Evolutionary conservation across 176 grass and related monocot genomes (phyloP).

Genomic region (Bolboschoenus planiculmis): DNA sequence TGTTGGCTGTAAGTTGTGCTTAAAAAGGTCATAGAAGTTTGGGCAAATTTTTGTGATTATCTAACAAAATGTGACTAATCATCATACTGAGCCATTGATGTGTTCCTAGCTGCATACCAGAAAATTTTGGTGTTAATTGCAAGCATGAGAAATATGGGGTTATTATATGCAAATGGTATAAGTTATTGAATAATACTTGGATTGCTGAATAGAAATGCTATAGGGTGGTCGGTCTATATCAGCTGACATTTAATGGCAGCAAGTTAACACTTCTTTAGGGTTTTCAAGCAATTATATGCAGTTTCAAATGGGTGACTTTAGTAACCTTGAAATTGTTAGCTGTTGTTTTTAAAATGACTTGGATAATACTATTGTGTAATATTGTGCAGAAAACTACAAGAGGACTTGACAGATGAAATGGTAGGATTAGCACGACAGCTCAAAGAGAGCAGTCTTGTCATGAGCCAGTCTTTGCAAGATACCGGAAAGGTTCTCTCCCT

Average conservation of each 20-base stretch:
- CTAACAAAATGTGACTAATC: background rate
- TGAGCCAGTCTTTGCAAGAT: constrained; percentile 70
- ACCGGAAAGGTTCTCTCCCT: constrained; percentile 56
- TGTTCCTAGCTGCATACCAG: background rate
- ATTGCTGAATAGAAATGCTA: background rate
- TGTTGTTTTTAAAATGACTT: constrained; percentile 1
- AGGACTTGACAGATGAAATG: constrained; percentile 93
- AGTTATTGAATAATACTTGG: background rate
- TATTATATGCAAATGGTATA: background rate
- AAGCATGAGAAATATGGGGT: background rate
- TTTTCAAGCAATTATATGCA: background rate
- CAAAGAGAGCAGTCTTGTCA: constrained; percentile 71
- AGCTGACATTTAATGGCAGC: background rate
- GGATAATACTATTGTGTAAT: constrained; percentile 1
- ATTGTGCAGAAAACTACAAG: constrained; percentile 70
- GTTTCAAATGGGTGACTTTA: background rate
- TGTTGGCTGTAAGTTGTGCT: background rate
- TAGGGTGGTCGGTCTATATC: background rate
- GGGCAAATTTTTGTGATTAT: background rate
- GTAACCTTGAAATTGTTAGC: background rate
- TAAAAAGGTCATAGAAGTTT: background rate
- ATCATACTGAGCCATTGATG: background rate
- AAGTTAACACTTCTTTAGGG: background rate
- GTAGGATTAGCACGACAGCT: constrained; percentile 69
- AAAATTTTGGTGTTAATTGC: background rate